Conservation (phyloP, 768 basidiomycete species). For the Lenzites betulinus region DNA sequence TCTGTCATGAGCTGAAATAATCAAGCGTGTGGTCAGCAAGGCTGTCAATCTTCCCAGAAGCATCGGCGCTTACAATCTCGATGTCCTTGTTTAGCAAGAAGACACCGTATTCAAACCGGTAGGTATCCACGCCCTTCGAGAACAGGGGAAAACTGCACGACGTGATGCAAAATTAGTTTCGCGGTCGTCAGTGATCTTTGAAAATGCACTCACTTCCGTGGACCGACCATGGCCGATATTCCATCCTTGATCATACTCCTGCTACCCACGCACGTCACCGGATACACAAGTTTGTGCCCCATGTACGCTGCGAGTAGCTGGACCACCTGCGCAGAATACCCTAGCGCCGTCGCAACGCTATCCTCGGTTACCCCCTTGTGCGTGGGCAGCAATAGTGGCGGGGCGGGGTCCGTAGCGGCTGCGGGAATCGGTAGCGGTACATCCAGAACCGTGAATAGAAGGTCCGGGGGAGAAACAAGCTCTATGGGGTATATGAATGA, state of each 20-base stretch:
- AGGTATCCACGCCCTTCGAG: slow-evolving; percentile 92
- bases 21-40: slow-evolving; percentile 16
- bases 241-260: slow-evolving; percentile 89
- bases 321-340: slow-evolving; percentile 86
- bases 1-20: slow-evolving; percentile 80
- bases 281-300: slow-evolving; percentile 79
- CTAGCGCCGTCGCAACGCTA: slow-evolving; percentile 83
- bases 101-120: slow-evolving; percentile 97
- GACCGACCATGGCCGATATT: slow-evolving; percentile 94
- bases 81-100: slow-evolving; percentile 97
- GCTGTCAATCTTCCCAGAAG: not conserved
- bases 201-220: slow-evolving; percentile 70
- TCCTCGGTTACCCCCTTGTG: slow-evolving; percentile 82
- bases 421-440: slow-evolving; percentile 91
- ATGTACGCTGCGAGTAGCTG: slow-evolving; percentile 81
- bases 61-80: slow-evolving; percentile 67
- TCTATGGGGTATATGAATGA: slow-evolving; percentile 88
- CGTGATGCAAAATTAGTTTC: not conserved
- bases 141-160: slow-evolving; percentile 86
- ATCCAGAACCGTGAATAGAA: slow-evolving; percentile 86
- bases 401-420: slow-evolving; percentile 74
- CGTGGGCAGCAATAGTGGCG: slow-evolving; percentile 69
- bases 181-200: not conserved
- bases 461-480: slow-evolving; percentile 75
- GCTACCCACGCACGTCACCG: slow-evolving; percentile 88